A percentile compares a stretch with the other conserved stretches of the same genome.
Conservation (phyloP, 495 filamentous ascomycete genomes). For the Annulohypoxylon stygium region DNA sequence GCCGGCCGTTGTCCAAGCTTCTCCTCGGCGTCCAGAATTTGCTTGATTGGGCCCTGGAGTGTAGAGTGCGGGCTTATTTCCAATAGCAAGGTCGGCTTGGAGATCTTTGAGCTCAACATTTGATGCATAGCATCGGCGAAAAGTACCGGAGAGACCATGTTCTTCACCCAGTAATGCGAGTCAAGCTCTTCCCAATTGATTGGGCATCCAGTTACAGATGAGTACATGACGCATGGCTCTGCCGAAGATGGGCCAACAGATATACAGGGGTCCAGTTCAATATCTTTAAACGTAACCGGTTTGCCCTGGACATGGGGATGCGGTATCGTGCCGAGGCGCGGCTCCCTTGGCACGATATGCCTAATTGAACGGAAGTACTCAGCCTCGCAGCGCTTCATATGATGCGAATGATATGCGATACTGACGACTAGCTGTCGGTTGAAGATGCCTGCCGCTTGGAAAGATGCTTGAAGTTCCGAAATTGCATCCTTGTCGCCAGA, state of each 20-base stretch:
- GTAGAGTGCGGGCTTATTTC: constrained; percentile 54
- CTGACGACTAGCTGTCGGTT: constrained; percentile 49
- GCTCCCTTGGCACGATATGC: constrained; percentile 31
- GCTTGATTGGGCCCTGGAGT: constrained; percentile 64
- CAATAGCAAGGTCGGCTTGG: constrained; percentile 32
- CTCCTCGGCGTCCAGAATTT: constrained; percentile 57
- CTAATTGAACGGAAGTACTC: constrained; percentile 32
- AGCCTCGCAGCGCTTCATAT: constrained; percentile 47
- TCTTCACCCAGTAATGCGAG: constrained; percentile 57
- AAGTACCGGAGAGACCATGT: constrained; percentile 57
- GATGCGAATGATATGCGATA: constrained; percentile 56
- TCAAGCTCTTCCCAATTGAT: constrained; percentile 43
- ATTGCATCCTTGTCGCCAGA: constrained; percentile 55
- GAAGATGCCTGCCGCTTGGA: constrained; percentile 48
- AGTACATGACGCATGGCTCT: constrained; percentile 50
- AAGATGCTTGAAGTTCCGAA: constrained; percentile 36
- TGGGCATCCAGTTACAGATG: constrained; percentile 54
- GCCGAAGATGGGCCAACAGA: constrained; percentile 20
- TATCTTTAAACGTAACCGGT: constrained; percentile 14
- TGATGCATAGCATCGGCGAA: constrained; percentile 54
- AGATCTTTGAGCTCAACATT: constrained; percentile 31
- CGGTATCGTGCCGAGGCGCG: neutral
- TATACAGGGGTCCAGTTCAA: neutral
- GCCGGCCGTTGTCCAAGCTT: constrained; percentile 23
- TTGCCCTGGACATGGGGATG: constrained; percentile 23